These are phyloP conservation scores for Tetrahymena borealis DNA, from an alignment of 73 alveolate genomes.

Conservation along the genomic window DNA sequence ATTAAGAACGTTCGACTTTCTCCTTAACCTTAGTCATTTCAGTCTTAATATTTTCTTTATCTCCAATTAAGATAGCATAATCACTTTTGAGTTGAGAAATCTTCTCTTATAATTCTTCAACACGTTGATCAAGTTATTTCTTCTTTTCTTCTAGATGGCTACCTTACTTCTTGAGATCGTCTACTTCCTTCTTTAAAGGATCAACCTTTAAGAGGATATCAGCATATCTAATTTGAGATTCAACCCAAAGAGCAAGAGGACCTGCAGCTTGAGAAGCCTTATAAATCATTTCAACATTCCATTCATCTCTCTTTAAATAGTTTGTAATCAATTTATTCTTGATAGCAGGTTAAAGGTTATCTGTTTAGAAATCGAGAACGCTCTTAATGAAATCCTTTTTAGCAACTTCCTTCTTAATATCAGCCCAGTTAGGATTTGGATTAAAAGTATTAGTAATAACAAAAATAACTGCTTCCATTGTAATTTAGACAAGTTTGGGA, in stretches of 20 bases:
- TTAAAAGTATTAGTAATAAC: constrained; percentile 51
- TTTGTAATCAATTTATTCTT: constrained; percentile 48
- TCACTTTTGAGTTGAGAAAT: constrained; percentile 79
- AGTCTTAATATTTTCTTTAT: constrained; percentile 63
- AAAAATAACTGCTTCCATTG: constrained; percentile 86
- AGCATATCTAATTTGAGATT: constrained; percentile 88
- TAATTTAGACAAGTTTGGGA: constrained; percentile 74
- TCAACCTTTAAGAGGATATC: constrained; percentile 85
- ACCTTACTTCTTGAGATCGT: constrained; percentile 56
- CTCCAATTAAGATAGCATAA: constrained; percentile 83
- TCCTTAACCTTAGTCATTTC: constrained; percentile 82
- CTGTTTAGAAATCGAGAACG: constrained; percentile 83
- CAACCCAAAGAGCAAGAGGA: constrained; percentile 96
- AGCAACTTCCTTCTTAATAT: constrained; percentile 63
- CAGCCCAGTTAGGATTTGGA: constrained; percentile 78
- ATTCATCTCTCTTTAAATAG: constrained; percentile 60
- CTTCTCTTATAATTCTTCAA: constrained; percentile 64
- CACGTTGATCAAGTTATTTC: constrained; percentile 48
- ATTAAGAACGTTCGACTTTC: constrained; percentile 88
- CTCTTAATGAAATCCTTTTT: constrained; percentile 78
- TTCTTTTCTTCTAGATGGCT: constrained; percentile 54
- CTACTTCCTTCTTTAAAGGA: constrained; percentile 91
- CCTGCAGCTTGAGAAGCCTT: constrained; percentile 97
- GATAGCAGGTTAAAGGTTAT: constrained; percentile 37
- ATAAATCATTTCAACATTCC: constrained; percentile 85